phyloP scores from a whole-genome alignment of 129 eudicot species.

The Arctium lappa region DNA sequence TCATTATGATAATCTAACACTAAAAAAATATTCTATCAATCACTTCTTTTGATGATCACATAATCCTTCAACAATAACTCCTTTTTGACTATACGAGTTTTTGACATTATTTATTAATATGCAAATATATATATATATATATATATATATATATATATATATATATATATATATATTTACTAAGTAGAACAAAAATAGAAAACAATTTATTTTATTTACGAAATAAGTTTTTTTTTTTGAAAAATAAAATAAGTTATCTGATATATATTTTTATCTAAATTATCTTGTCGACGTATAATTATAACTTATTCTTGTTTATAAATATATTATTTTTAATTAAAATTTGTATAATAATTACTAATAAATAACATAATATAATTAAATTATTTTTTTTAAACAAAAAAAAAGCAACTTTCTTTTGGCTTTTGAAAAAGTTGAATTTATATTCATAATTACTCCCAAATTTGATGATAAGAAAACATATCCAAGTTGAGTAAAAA shows the following conservation, averaged over 20 bases:
- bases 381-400: background rate
- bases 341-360: background rate
- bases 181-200: no score
- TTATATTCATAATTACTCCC: slow-evolving; percentile 12
- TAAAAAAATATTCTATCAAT: no score
- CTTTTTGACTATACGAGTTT: no score
- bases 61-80: no score
- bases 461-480: slow-evolving; percentile 16
- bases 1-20: no score
- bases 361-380: background rate
- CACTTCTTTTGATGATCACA: no score
- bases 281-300: background rate
- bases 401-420: background rate
- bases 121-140: no score
- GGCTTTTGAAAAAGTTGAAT: slow-evolving; percentile 25
- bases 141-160: no score
- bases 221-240: no score
- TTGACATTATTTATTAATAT: no score
- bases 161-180: no score
- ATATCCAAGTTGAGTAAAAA: slow-evolving; percentile 28
- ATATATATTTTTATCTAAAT: background rate
- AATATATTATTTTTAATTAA: background rate
- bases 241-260: background rate
- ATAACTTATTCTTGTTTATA: background rate
- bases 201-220: no score